Evolutionary conservation across 768 basidiomycete genomes (phyloP), one percentile per base, ranked within the genome.

Genomic region (Boletus vinaceobasis): DNA sequence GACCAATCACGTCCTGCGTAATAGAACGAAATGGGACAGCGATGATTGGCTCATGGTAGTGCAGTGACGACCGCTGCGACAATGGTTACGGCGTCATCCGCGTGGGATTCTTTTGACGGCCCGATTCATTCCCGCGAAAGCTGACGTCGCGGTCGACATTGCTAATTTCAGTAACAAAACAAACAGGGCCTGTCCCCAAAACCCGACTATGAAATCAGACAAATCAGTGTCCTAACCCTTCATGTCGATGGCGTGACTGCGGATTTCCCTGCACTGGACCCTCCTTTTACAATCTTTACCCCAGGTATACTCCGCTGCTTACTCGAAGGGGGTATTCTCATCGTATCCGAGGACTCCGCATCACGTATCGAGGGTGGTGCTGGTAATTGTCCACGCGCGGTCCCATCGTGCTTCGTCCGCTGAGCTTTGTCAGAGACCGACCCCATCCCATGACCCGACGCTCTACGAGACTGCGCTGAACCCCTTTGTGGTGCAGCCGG

Each of bases 241-340:
- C 53, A 52, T 40, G 36, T 52, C 35, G 53, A 59, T 42, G 55
- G 56, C 43, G 42, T 47, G 56, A 49, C 40, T 17, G 27, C 38
- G 4, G 33, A 56, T 8, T 27, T 50, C 42, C 60, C 60, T 48
- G 60, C 61, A 54, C 58, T 59, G 43, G 58, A n/a, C 7, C 51
- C 50, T 15, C 54, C 60, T 39, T 66, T 70, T 51, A 66, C 43
- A 49, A 70, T 72, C 68, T 66, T 70, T 15, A 70, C 69, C 37
- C 69, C 70, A 37, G 70, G 69, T 62, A 70, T 62, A 58, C 58
- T 60, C 56, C 63, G 68, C 48, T 63, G 64, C 50, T 61, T 68
- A 55, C 45, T 57, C n/a, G 58, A 59, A 26, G 53, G 37, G 23
- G 48, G 51, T 13, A 48, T 44, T 57, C 50, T 58, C 43, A 33